Percentiles rank a stretch among this genome's conserved stretches.
Conservation (phyloP, 768 basidiomycete genomes). For the Hirschioporus abietinus region DNA sequence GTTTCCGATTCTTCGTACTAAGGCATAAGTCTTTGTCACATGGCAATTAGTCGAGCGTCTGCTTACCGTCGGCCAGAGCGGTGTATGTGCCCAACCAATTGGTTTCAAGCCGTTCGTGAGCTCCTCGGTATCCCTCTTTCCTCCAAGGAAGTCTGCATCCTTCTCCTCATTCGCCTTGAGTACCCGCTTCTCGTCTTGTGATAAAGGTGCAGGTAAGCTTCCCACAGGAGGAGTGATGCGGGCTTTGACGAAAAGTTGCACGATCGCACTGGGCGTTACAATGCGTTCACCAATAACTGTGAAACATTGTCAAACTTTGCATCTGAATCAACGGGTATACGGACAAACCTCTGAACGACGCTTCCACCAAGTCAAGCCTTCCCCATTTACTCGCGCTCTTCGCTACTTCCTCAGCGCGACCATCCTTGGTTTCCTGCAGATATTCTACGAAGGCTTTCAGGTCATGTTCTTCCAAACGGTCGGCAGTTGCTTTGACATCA, state of each 20-base stretch:
- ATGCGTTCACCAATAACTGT: slow-evolving; percentile 86
- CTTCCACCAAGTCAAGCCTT: slow-evolving; percentile 71
- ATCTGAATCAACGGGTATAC: neutral
- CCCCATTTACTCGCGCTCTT: slow-evolving; percentile 70
- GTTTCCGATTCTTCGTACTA: slow-evolving; percentile 66
- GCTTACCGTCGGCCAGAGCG: slow-evolving; percentile 84
- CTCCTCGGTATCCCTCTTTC: slow-evolving; percentile 60
- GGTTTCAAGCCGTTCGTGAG: slow-evolving; percentile 34
- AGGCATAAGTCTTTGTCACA: neutral
- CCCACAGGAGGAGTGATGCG: slow-evolving; percentile 49
- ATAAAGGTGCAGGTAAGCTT: slow-evolving; percentile 24
- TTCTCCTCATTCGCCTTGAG: slow-evolving; percentile 50
- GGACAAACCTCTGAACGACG: slow-evolving; percentile 74
- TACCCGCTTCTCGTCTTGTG: slow-evolving; percentile 36
- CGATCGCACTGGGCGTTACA: slow-evolving; percentile 84
- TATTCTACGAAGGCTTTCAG: slow-evolving; percentile 39
- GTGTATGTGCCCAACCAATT: slow-evolving; percentile 77
- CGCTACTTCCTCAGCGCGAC: slow-evolving; percentile 45
- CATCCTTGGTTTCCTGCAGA: slow-evolving; percentile 50
- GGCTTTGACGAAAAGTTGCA: slow-evolving; percentile 80
- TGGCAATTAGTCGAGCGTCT: neutral
- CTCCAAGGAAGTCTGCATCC: slow-evolving; percentile 65
- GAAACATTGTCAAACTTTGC: slow-evolving; percentile 4
- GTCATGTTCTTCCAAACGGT: slow-evolving; percentile 29
- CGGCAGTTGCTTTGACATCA: slow-evolving; percentile 39